Conservation (phyloP, 352 stramenopile species). For the Poterioochromonas sp. region DNA sequence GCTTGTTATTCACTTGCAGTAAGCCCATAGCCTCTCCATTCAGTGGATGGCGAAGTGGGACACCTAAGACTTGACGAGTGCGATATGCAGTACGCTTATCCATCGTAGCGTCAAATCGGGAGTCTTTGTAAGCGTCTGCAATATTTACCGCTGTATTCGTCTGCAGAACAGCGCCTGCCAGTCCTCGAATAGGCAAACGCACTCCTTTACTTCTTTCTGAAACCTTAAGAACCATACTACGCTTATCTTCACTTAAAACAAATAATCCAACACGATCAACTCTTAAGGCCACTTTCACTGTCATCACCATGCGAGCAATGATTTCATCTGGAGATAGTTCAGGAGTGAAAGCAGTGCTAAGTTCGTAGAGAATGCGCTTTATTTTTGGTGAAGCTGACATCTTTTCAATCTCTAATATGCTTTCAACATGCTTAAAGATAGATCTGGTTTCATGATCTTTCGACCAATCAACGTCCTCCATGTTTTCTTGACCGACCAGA, state of each 20-base stretch:
- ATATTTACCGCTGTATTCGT: conserved; percentile 14
- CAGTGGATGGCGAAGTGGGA: conserved; percentile 14
- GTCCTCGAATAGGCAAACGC: not conserved
- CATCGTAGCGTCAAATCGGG: conserved; percentile 22
- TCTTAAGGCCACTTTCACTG: conserved; percentile 12
- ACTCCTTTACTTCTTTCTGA: conserved; percentile 27
- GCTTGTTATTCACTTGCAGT: conserved; percentile 21
- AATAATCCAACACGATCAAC: conserved; percentile 25
- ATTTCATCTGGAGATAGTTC: conserved; percentile 25
- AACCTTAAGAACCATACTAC: conserved; percentile 28
- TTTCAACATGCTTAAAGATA: conserved; percentile 22
- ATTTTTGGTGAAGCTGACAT: not conserved
- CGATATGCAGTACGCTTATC: conserved; percentile 22
- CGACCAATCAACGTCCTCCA: conserved; percentile 18
- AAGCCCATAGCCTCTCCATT: conserved; percentile 7
- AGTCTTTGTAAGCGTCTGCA: conserved; percentile 26
- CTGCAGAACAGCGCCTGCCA: not conserved
- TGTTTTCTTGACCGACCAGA: not conserved
- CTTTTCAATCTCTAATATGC: conserved; percentile 11
- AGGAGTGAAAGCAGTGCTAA: conserved; percentile 23
- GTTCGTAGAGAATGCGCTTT: conserved; percentile 27
- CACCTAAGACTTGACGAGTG: conserved; percentile 24
- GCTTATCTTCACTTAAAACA: conserved; percentile 21
- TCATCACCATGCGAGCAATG: conserved; percentile 28
- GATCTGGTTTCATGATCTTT: conserved; percentile 25